phyloP scores from a whole-genome alignment of 2,329 filamentous ascomycete genomes.

The Penicillium janthinellum region DNA sequence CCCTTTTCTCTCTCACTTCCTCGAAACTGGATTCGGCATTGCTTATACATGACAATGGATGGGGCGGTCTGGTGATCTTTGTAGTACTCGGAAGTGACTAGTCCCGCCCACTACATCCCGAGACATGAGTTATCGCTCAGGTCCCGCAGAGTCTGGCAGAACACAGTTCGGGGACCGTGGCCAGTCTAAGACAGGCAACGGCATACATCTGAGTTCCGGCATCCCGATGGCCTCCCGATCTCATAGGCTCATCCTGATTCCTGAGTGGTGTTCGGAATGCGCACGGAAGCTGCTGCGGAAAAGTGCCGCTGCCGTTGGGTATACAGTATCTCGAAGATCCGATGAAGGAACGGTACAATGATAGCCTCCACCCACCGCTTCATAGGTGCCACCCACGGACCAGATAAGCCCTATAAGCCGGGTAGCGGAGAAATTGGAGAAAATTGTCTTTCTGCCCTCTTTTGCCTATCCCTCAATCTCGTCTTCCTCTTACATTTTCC shows the following conservation, averaged over 20 bases:
- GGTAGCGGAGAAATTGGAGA: too few species aligned
- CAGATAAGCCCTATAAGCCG: too few species aligned
- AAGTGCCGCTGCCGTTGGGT: neutral
- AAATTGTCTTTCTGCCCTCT: too few species aligned
- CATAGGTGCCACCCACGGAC: too few species aligned
- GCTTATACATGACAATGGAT: neutral
- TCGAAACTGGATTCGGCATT: neutral
- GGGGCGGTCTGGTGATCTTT: neutral
- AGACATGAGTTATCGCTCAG: neutral
- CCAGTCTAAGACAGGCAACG: neutral
- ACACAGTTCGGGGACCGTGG: neutral
- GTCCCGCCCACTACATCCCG: neutral
- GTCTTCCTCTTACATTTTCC: too few species aligned
- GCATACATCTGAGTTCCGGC: neutral
- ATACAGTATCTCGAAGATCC: neutral
- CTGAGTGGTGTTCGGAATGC: neutral
- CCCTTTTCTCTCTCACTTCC: neutral
- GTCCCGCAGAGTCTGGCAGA: neutral
- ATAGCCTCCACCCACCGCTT: too few species aligned
- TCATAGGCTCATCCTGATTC: too few species aligned
- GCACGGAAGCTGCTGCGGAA: neutral
- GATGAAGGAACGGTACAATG: too few species aligned
- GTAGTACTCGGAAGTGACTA: neutral
- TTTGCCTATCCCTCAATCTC: too few species aligned
- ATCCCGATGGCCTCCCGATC: neutral